Percentiles rank a stretch among this genome's conserved stretches.
Conservation (phyloP, 768 basidiomycete species). For the Macrolepiota albuminosa region DNA sequence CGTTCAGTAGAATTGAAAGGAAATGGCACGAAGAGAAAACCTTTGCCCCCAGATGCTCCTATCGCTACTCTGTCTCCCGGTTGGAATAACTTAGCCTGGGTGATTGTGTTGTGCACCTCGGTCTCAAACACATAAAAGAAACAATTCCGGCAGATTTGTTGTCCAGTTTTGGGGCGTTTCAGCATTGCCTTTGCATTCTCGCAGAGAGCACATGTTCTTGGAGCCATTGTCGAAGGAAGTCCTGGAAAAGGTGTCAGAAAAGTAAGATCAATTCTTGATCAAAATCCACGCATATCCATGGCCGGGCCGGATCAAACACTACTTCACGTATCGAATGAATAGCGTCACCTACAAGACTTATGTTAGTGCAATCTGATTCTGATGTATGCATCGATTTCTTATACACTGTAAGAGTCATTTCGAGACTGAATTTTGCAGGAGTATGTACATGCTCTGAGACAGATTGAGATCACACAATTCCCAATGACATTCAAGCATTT, state of each 20-base stretch:
- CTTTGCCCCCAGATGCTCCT: conserved; percentile 98
- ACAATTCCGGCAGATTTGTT: conserved; percentile 94
- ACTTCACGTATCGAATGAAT: no score
- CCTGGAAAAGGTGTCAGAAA: not conserved
- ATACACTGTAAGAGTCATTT: not conserved
- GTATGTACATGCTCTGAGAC: not conserved
- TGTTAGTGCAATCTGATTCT: not conserved
- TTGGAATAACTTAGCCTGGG: conserved; percentile 75
- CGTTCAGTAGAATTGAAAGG: not conserved
- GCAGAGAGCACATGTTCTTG: conserved; percentile 7
- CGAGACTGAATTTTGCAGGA: not conserved
- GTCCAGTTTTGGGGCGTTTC: conserved; percentile 94
- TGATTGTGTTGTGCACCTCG: conserved; percentile 96
- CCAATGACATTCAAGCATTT: not conserved
- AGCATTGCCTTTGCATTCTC: conserved; percentile 76
- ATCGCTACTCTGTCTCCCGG: conserved; percentile 92
- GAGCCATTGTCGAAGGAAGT: not conserved
- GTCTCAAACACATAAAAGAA: conserved; percentile 98
- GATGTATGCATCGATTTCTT: not conserved
- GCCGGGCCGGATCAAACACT: not conserved
- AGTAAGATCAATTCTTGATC: not conserved
- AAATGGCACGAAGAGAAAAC: conserved; percentile 31
- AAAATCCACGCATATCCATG: not conserved
- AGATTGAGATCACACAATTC: not conserved
- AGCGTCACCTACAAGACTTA: no score